phyloP scores from a whole-genome alignment of 257 asterid genomes.

The Prunella vulgaris region DNA sequence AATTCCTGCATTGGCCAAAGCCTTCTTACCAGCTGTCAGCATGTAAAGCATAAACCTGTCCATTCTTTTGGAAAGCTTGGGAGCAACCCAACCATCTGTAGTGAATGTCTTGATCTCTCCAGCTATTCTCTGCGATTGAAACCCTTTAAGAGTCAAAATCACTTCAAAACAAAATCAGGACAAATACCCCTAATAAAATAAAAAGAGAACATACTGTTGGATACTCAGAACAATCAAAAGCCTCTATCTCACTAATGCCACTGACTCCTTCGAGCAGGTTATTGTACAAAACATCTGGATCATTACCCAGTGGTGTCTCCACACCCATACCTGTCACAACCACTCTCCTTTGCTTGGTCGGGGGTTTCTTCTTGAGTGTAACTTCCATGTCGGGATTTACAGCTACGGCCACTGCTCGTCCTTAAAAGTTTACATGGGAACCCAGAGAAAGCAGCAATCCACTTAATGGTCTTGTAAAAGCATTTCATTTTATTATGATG shows the following conservation, averaged over 20 bases:
- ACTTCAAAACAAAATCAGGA: constrained; percentile 23
- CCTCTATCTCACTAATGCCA: constrained; percentile 85
- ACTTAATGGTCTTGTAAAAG: not conserved
- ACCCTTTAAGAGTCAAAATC: constrained; percentile 5
- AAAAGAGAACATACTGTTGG: constrained; percentile 55
- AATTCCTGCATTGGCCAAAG: constrained; percentile 83
- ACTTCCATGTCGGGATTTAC: constrained; percentile 50
- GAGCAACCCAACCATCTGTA: constrained; percentile 92
- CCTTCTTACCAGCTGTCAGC: constrained; percentile 95
- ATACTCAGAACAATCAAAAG: constrained; percentile 80
- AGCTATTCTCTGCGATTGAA: constrained; percentile 73
- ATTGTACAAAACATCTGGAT: constrained; percentile 71
- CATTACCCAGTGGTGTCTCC: constrained; percentile 77
- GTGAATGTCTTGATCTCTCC: constrained; percentile 93
- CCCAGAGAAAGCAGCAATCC: constrained; percentile 16
- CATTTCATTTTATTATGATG: not conserved
- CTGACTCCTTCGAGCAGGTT: constrained; percentile 88
- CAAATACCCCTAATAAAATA: constrained; percentile 10
- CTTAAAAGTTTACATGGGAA: constrained; percentile 30
- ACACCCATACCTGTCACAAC: constrained; percentile 98
- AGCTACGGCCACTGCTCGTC: constrained; percentile 52
- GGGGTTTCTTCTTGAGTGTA: constrained; percentile 48
- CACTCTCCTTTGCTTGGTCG: constrained; percentile 74
- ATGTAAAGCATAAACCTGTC: constrained; percentile 97
- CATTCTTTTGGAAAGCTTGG: constrained; percentile 88